Evolutionary conservation across 2,329 filamentous ascomycete species (phyloP), one percentile per base, ranked within the genome.

Genomic region (Dactylellina leptospora): DNA sequence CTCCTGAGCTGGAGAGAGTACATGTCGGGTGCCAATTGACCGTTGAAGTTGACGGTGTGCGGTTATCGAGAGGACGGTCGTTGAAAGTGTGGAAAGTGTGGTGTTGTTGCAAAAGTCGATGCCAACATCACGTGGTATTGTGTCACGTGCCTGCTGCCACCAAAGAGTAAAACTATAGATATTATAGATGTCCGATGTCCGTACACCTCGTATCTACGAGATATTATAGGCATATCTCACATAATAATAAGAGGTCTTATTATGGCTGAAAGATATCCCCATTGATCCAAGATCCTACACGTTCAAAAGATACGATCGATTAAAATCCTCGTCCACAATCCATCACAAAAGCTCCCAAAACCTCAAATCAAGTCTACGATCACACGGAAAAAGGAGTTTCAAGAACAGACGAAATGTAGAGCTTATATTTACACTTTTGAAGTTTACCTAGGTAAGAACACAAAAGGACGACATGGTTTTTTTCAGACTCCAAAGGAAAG

Each of bases 381-480:
- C n/a, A n/a, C n/a, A n/a, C n/a, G n/a, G n/a, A n/a, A n/a, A n/a
- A 53, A 53, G 36, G 11, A 40, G 18, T 40, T n/a, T 40, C 5
- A 40, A 40, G 10, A 1, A 1, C 18, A 40, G 13, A 56, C n/a
- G 53, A 18, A 40, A 61, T 47, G 28, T 23, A 54, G 28, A 56
- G 51, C 38, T 62, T 50, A 48, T 71, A 71, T 71, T 71, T 71
- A 71, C 66, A 71, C 66, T 71, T 71, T 71, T 71, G 25, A 58
- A 42, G 42, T 54, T 55, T 53, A 28, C 22, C 23, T 40, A 45
- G 20, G 28, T 6, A 38, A 44, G 16, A 44, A 44, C 9, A 4
- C 10, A 53, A n/a, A 27, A 20, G 18, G 36, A 40, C 36, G 8
- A n/a, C 13, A n/a, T n/a, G 13, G 18, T 40, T 10, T 40, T 40